Evolutionary conservation across 1,139 yeast species (phyloP), one percentile per base, ranked within the genome.

Genomic region (Hyphopichia khmerensis): DNA sequence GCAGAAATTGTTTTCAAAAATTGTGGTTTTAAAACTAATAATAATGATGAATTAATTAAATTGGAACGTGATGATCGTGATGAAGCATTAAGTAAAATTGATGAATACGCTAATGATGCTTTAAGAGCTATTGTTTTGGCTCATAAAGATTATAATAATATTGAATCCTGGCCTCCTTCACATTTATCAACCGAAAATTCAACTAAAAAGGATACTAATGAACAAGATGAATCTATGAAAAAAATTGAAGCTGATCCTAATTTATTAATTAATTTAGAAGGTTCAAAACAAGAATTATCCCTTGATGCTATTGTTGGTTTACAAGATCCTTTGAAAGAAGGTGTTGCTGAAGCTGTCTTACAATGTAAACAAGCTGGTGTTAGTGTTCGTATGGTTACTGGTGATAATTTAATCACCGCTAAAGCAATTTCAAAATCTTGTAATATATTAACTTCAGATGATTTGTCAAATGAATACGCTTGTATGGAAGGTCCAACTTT

Each of bases 371-470:
- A 72, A 34, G 98, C 99, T 0, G 98, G 99, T 43, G 98, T 93
- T 15, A 79, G 85, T 24, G 98, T 93, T 23, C 79, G 97, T 55
- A 93, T 93, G 99, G 97, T 93, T 40, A 93, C 99, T 19, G 99
- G 99, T 64, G 99, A 93, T 63, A 91, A 91, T 59, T 62, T 91
- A 46, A 71, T 80, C 40, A 93, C 99, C 6, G 99, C 99, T 7
- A 81, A 80, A 52, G 95, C 98, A 0, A 93, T 93, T 51, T 89
- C 97, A 4, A 73, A 75, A 50, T 84, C 84, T 46, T 95, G 98
- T 69, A 88, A 93, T 43, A 93, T 93, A 44, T 67, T 89, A 41
- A 64, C 76, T 8, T 73, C 79, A 1, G 81, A 78, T 36, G 74
- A 72, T 48, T 69, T 69, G 42, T 62, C 77, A 17, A 77, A 80